These are phyloP conservation scores for Silene latifolia DNA, from an alignment of 148 eudicot genomes.

Conservation along the genomic window DNA sequence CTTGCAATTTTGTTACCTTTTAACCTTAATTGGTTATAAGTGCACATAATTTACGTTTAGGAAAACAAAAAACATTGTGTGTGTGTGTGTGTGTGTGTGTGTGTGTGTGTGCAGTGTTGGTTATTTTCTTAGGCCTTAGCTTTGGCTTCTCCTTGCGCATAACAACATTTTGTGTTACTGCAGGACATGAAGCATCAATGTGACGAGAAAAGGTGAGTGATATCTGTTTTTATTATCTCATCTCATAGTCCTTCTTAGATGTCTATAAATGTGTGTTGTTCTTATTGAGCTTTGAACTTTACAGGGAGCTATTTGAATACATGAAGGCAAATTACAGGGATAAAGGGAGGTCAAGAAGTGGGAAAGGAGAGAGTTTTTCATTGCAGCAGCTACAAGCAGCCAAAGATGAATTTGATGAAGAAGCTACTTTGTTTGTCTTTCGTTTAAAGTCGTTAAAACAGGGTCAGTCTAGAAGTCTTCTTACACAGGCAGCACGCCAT, in stretches of 20 bases:
- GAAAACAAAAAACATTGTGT: too few relatives aligned
- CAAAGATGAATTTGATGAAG: constrained; percentile 75
- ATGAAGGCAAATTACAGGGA: constrained; percentile 57
- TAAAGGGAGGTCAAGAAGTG: constrained; percentile 58
- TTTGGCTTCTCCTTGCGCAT: background rate
- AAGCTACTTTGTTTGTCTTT: constrained; percentile 72
- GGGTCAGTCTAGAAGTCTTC: constrained; percentile 92
- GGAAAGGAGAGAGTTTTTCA: constrained; percentile 59
- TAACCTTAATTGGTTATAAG: too few relatives aligned
- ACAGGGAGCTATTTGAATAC: constrained; percentile 60
- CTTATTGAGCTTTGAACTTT: constrained; percentile 18
- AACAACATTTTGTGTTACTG: constrained; percentile 21
- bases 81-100: too few relatives aligned
- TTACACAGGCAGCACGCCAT: constrained; percentile 95
- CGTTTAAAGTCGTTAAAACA: constrained; percentile 86
- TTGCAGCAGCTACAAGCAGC: constrained; percentile 62
- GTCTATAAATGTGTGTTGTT: constrained; percentile 4
- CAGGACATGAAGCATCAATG: constrained; percentile 88
- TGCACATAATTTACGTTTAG: too few relatives aligned
- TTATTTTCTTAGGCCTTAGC: too few relatives aligned
- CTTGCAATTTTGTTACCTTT: too few relatives aligned
- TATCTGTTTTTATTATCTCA: background rate
- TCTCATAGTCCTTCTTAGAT: background rate
- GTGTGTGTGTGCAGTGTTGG: too few relatives aligned
- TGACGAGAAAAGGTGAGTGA: constrained; percentile 69